These are phyloP conservation scores for Eucalyptus pumila DNA, from an alignment of 345 rosid genomes.

Conservation along the genomic window DNA sequence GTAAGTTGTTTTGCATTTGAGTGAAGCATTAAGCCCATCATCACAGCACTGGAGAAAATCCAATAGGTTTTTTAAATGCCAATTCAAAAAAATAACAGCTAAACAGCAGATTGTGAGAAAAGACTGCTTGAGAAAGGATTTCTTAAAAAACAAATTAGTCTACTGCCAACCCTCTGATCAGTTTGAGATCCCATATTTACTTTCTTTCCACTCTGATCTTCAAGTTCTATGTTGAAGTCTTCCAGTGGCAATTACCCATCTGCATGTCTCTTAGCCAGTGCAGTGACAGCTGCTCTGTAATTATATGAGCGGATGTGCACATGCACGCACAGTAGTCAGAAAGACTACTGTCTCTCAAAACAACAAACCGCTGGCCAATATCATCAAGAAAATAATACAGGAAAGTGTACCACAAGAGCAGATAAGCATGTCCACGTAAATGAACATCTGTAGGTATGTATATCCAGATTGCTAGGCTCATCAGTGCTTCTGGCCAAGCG, in stretches of 20 bases:
- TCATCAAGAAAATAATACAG: not conserved
- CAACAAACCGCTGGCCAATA: not conserved
- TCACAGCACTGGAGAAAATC: slow-evolving; percentile 43
- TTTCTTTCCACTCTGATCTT: slow-evolving; percentile 67
- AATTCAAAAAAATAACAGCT: not conserved
- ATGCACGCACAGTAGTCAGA: not conserved
- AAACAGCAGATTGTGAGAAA: not conserved
- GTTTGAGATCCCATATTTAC: slow-evolving; percentile 67
- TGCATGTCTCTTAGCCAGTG: slow-evolving; percentile 53
- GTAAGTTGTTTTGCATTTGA: slow-evolving; percentile 55
- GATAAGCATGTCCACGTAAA: not conserved
- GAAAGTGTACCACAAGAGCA: not conserved
- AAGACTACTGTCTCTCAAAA: not conserved
- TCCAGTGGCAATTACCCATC: slow-evolving; percentile 63
- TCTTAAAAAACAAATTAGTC: not conserved
- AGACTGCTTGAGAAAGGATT: not conserved
- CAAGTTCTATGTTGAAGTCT: slow-evolving; percentile 67
- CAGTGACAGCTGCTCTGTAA: slow-evolving; percentile 37
- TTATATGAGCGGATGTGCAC: not conserved
- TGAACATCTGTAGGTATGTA: not conserved
- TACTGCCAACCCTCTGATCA: slow-evolving; percentile 41
- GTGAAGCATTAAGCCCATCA: slow-evolving; percentile 94
- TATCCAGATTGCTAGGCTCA: not conserved
- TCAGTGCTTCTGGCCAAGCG: not conserved
- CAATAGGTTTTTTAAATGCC: not conserved